Conservation (phyloP, 805 yeast species). For the Yarrowia deformans region DNA sequence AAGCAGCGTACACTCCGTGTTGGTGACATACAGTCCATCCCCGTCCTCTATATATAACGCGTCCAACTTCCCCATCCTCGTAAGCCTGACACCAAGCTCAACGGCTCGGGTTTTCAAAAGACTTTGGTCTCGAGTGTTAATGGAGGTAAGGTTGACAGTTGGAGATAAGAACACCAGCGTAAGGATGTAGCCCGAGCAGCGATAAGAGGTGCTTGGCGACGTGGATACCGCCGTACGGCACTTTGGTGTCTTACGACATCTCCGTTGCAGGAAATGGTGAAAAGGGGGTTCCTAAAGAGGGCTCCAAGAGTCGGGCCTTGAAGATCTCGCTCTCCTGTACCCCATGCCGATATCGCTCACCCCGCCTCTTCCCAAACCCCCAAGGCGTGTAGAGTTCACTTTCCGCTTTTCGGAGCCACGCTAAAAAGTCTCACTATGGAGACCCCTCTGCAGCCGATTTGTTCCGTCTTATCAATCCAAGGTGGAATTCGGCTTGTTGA, state of each 20-base stretch:
- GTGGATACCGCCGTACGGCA: not conserved
- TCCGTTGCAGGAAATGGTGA: too few species aligned
- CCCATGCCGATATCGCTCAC: conserved; percentile 14
- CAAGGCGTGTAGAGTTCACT: conserved; percentile 33
- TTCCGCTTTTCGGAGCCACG: conserved; percentile 19
- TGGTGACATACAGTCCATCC: too few species aligned
- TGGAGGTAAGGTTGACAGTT: conserved; percentile 1
- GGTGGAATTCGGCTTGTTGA: too few species aligned
- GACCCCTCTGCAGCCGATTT: not conserved
- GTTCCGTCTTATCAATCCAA: not conserved
- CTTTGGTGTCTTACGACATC: too few species aligned
- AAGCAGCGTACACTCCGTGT: not conserved
- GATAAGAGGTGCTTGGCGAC: not conserved
- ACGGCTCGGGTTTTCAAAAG: not conserved
- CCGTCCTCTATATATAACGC: not conserved
- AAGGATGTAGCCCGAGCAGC: not conserved
- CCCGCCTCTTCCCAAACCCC: conserved; percentile 34
- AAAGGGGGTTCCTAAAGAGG: too few species aligned
- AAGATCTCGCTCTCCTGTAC: not conserved
- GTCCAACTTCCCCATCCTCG: conserved; percentile 10
- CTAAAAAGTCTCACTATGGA: not conserved
- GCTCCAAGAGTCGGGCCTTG: too few species aligned
- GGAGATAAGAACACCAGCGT: conserved; percentile 1
- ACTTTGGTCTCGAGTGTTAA: not conserved
- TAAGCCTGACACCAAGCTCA: not conserved